Base-by-base conservation (phyloP, 495 filamentous ascomycete species). In the Cairneyella variabilis region DNA sequence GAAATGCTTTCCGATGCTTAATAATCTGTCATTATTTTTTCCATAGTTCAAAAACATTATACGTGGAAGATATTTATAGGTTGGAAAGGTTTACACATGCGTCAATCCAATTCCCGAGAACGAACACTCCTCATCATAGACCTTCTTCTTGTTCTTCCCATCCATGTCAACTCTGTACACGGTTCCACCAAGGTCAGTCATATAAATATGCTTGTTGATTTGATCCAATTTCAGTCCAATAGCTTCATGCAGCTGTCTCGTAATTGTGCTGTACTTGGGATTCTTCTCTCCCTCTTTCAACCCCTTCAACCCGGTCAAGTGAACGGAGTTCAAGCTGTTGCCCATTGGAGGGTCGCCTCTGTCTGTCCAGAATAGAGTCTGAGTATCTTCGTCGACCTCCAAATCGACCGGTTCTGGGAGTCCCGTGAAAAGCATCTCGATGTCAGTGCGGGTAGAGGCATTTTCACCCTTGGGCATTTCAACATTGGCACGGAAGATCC, bases 281-380 rank as follows among this genome's bases (percentile, higher is more conserved):
- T n/a, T n/a, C n/a, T n/a, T n/a, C 23, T 26, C 28, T 17, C 36
- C 37, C 3, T 23, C 36, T 16, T 41, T 42, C 27, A 34, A 16
- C 9, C n/a, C 20, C 40, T 47, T 40, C 11, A 46, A 17, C 14
- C 20, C 34, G 1, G 2, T 51, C 2, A 69, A 43, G n/a, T n/a
- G 34, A 3, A 56, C 48, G 6, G 60, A 51, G 60, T 75, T 76
- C 54, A 82, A 48, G 25, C 68, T 74, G 51, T 76, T 77, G 0
- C 78, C 76, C 3, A 65, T 43, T 0, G 76, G 77, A 8, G 70
- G 66, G 57, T 80, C 77, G 1, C 78, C 78, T 0, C 78, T 68
- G 57, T 79, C 77, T 0, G 77, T 79, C 79, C 76, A 82, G 54
- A 77, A 81, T 22, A 81, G 59, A 5, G 54, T 64, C 22, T 69